A percentile compares a stretch with the other conserved stretches of the same genome.
phyloP scores from a whole-genome alignment of 352 stramenopile genomes.

The Globisporangium solare region DNA sequence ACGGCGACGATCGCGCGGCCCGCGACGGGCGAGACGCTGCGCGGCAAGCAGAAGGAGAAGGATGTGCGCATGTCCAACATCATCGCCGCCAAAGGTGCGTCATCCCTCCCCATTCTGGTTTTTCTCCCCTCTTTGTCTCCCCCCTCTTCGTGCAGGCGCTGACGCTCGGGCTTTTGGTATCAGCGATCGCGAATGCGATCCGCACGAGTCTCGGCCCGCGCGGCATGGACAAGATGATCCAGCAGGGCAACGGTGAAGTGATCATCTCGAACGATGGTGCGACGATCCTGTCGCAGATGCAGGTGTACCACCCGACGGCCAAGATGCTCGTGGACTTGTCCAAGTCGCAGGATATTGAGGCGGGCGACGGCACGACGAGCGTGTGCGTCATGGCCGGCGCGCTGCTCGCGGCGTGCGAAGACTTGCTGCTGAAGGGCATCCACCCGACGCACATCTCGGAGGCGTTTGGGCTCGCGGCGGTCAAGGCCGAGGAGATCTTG shows the following conservation, averaged over 20 bases:
- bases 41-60: slow-evolving; percentile 94
- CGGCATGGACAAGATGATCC: slow-evolving; percentile 99
- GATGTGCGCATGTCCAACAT: slow-evolving; percentile 99
- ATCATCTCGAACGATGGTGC: slow-evolving; percentile 99
- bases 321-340: slow-evolving; percentile 99
- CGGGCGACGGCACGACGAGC: slow-evolving; percentile 96
- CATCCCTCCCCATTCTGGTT: neutral
- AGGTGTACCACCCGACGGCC: slow-evolving; percentile 97
- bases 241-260: slow-evolving; percentile 96
- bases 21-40: slow-evolving; percentile 64
- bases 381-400: slow-evolving; percentile 98
- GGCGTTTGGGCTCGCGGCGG: slow-evolving; percentile 91
- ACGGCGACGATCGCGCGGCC: slow-evolving; percentile 60
- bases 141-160: neutral
- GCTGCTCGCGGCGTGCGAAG: slow-evolving; percentile 94
- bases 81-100: slow-evolving; percentile 94
- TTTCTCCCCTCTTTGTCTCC: neutral
- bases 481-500: slow-evolving; percentile 89
- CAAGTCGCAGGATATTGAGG: slow-evolving; percentile 99
- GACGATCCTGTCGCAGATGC: slow-evolving; percentile 99
- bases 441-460: slow-evolving; percentile 98
- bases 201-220: slow-evolving; percentile 96
- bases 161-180: slow-evolving; percentile 1
- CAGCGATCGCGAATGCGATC: slow-evolving; percentile 97
- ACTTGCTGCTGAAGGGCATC: slow-evolving; percentile 93